These are phyloP conservation scores for Verbascum thapsus DNA, from an alignment of 257 asterid species.

Conservation along the genomic window DNA sequence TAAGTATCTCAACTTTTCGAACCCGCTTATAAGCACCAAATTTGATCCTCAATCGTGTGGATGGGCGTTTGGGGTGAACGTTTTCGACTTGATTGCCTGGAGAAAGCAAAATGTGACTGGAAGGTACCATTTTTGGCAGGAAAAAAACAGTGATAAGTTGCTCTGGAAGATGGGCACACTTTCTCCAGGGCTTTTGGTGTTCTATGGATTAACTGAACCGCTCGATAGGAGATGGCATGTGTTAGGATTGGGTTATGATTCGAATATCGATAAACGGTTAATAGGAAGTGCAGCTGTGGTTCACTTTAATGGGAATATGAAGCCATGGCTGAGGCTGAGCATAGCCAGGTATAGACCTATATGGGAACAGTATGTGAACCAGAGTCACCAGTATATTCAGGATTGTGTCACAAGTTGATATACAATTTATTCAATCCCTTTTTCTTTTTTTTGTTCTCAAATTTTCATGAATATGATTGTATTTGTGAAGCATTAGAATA, in stretches of 20 bases:
- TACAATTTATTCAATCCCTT: constrained; percentile 22
- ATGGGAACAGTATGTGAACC: constrained; percentile 68
- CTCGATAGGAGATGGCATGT: constrained; percentile 83
- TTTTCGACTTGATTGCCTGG: constrained; percentile 74
- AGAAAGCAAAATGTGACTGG: constrained; percentile 62
- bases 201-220: constrained; percentile 70
- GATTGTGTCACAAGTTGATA: constrained; percentile 55
- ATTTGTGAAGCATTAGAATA: constrained; percentile 35
- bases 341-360: constrained; percentile 60
- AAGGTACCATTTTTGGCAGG: constrained; percentile 67
- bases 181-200: constrained; percentile 68
- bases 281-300: constrained; percentile 75
- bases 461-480: constrained; percentile 26
- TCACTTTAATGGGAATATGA: constrained; percentile 77
- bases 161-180: constrained; percentile 78
- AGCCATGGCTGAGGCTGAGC: constrained; percentile 78
- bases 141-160: constrained; percentile 48
- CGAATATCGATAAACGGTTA: constrained; percentile 56
- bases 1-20: constrained; percentile 71
- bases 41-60: constrained; percentile 82
- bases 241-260: constrained; percentile 68
- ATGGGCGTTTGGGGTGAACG: constrained; percentile 82
- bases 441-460: background rate
- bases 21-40: constrained; percentile 63
- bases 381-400: constrained; percentile 49